phyloP scores from a whole-genome alignment of 148 eudicot species.

The Rhododendron henanense region DNA sequence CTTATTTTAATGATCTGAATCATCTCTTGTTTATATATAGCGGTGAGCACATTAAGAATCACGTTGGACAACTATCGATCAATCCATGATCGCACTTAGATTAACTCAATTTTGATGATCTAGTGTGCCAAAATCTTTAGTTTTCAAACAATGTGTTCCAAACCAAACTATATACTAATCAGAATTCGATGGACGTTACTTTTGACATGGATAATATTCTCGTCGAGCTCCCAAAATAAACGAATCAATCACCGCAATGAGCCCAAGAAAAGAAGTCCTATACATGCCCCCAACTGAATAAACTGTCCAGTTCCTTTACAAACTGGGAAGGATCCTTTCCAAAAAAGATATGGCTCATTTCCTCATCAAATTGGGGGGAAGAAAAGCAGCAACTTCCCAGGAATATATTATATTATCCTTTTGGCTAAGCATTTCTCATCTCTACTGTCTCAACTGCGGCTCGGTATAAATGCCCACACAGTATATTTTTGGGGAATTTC shows the following conservation, averaged over 20 bases:
- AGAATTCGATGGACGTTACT: neutral
- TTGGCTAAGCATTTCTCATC: neutral
- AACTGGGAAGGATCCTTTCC: neutral
- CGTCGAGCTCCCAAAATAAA: neutral
- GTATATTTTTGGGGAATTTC: neutral
- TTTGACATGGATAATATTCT: neutral
- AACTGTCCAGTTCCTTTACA: too few relatives aligned
- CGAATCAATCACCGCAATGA: neutral
- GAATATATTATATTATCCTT: neutral
- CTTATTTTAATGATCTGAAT: too few relatives aligned
- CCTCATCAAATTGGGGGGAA: neutral
- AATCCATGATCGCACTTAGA: too few relatives aligned
- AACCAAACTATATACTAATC: too few relatives aligned
- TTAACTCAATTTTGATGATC: too few relatives aligned
- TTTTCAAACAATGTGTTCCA: too few relatives aligned
- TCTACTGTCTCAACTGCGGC: neutral
- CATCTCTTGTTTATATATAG: too few relatives aligned
- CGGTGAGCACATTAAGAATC: too few relatives aligned
- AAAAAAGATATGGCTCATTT: neutral
- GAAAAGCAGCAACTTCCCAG: neutral
- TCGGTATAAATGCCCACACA: neutral
- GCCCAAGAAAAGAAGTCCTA: too few relatives aligned
- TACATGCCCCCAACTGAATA: too few relatives aligned
- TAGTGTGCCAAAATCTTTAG: too few relatives aligned
- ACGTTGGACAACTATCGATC: too few relatives aligned